Evolutionary conservation across 805 yeast species (phyloP).

Genomic region (Saturnispora quitensis): DNA sequence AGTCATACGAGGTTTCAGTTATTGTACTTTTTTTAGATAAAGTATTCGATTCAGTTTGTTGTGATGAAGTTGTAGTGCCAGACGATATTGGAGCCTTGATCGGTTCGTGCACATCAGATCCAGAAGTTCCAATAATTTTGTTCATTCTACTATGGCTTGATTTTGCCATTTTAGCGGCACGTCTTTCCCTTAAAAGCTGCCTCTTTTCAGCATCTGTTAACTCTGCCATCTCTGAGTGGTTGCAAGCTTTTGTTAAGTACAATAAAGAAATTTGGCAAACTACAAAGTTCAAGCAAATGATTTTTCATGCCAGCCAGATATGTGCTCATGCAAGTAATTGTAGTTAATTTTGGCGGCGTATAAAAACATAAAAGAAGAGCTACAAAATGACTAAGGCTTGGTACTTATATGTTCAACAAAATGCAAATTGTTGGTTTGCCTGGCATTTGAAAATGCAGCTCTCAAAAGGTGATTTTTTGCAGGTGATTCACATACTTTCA

Average conservation of each 20-base stretch:
- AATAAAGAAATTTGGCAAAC: not conserved
- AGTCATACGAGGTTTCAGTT: not conserved
- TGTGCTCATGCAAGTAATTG: not conserved
- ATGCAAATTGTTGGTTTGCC: not conserved
- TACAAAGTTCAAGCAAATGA: not conserved
- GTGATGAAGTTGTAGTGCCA: constrained; percentile 14
- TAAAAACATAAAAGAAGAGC: not conserved
- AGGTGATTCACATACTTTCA: not conserved
- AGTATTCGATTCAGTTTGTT: not conserved
- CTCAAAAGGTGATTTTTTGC: not conserved
- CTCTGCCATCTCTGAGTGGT: constrained; percentile 13
- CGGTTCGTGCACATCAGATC: constrained; percentile 23
- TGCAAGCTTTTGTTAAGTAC: not conserved
- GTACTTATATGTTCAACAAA: not conserved
- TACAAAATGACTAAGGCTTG: not conserved
- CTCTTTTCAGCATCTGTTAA: constrained; percentile 50
- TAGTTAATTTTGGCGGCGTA: not conserved
- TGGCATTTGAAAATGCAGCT: not conserved
- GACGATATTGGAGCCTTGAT: constrained; percentile 20
- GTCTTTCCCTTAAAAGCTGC: constrained; percentile 48
- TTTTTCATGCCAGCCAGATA: not conserved
- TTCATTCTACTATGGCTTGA: constrained; percentile 46
- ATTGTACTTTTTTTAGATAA: not conserved
- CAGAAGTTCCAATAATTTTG: constrained; percentile 35
- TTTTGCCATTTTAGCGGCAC: constrained; percentile 54